Conservation (phyloP, 2,329 filamentous ascomycete species). For the Colletotrichum truncatum region DNA sequence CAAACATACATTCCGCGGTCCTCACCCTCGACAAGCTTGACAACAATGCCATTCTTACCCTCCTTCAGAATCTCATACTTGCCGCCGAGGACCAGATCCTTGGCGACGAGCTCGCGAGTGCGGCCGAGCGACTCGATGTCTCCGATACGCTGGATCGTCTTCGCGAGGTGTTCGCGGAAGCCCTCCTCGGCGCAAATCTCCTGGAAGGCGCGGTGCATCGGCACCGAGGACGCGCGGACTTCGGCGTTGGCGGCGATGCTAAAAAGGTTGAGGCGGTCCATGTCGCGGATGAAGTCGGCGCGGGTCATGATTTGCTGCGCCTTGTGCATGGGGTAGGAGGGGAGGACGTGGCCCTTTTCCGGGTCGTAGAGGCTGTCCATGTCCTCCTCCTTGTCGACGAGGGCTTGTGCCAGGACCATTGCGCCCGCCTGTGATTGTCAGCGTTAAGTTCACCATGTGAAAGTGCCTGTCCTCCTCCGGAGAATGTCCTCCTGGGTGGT, state of each 20-base stretch:
- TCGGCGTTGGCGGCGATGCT: slow-evolving; percentile 88
- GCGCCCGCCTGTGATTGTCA: slow-evolving; percentile 73
- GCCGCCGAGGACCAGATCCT: slow-evolving; percentile 88
- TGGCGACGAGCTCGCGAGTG: slow-evolving; percentile 94
- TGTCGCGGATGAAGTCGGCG: slow-evolving; percentile 90
- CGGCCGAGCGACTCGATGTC: slow-evolving; percentile 93
- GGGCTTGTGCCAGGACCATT: slow-evolving; percentile 90
- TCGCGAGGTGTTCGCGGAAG: slow-evolving; percentile 62
- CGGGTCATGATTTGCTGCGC: slow-evolving; percentile 95
- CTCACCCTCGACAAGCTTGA: slow-evolving; percentile 54
- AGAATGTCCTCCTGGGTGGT: no score
- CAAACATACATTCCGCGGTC: slow-evolving; percentile 34
- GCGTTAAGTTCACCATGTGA: no score
- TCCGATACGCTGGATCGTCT: slow-evolving; percentile 73
- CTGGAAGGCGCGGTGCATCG: slow-evolving; percentile 93
- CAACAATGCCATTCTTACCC: slow-evolving; percentile 47
- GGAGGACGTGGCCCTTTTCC: slow-evolving; percentile 26
- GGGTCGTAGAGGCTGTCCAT: slow-evolving; percentile 42
- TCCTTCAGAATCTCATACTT: slow-evolving; percentile 73
- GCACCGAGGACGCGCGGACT: slow-evolving; percentile 92
- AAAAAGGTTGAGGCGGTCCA: slow-evolving; percentile 95
- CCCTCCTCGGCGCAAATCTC: slow-evolving; percentile 76
- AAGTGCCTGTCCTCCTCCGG: no score
- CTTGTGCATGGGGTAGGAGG: slow-evolving; percentile 71
- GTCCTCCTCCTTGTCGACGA: slow-evolving; percentile 82